These are phyloP conservation scores for Anthostomella pinea DNA, from an alignment of 2,329 filamentous ascomycete species.

Conservation along the genomic window DNA sequence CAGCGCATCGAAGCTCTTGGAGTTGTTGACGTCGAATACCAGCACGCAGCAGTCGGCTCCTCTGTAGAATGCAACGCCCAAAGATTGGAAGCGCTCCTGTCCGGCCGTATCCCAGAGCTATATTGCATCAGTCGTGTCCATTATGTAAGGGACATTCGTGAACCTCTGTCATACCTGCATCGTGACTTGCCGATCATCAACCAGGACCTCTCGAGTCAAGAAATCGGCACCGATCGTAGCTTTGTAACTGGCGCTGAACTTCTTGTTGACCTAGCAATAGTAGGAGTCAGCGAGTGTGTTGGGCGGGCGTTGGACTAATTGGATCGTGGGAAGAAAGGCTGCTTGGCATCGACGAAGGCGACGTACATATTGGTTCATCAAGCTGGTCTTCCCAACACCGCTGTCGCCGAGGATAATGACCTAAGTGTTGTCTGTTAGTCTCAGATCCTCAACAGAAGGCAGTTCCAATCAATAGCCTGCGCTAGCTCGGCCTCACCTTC, in stretches of 20 bases:
- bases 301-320: conserved; percentile 1
- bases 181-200: conserved; percentile 94
- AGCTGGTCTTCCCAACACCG: conserved; percentile 97
- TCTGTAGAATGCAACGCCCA: conserved; percentile 96
- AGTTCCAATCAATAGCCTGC: conserved; percentile 1
- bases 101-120: conserved; percentile 98
- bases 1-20: conserved; percentile 97
- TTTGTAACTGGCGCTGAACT: conserved; percentile 99
- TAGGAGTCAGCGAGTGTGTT: conserved; percentile 10
- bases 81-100: conserved; percentile 94
- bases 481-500: conserved; percentile 58
- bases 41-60: conserved; percentile 97
- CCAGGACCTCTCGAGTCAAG: conserved; percentile 93
- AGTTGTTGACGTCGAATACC: conserved; percentile 98
- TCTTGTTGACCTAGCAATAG: conserved; percentile 92
- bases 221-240: conserved; percentile 99
- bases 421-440: too few relatives aligned
- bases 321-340: conserved; percentile 1
- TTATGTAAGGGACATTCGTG: too few relatives aligned
- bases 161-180: conserved; percentile 71
- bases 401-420: conserved; percentile 99
- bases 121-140: conserved; percentile 16
- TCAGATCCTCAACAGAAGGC: conserved; percentile 6
- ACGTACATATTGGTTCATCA: conserved; percentile 99
- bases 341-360: conserved; percentile 5